Percentiles rank a stretch among this genome's conserved stretches.
phyloP scores from a whole-genome alignment of 2,329 filamentous ascomycete genomes.

The Akanthomyces uredinophilus region DNA sequence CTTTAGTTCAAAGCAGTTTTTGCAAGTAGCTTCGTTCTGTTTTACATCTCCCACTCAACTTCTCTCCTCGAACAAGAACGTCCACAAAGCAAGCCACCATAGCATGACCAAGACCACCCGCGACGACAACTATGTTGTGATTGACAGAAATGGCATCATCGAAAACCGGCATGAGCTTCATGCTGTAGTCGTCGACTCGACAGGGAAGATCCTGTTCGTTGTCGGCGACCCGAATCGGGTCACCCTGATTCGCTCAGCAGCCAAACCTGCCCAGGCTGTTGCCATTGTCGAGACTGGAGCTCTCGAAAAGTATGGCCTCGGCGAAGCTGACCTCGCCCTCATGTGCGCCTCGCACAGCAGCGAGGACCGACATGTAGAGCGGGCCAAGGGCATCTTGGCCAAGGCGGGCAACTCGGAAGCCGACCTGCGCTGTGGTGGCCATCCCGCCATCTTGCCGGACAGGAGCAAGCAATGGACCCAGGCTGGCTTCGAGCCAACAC shows the following conservation, averaged over 20 bases:
- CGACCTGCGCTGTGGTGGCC: conserved; percentile 39
- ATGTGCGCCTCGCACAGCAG: conserved; percentile 44
- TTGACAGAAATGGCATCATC: conserved; percentile 33
- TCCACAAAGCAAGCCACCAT: neutral
- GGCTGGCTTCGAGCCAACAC: conserved; percentile 31
- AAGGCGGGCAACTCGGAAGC: conserved; percentile 29
- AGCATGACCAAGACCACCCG: conserved; percentile 13
- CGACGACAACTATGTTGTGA: conserved; percentile 29
- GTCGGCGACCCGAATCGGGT: conserved; percentile 37
- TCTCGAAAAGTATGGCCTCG: conserved; percentile 31
- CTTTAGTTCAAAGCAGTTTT: too few species aligned
- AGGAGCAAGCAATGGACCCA: conserved; percentile 37
- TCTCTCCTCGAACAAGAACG: neutral
- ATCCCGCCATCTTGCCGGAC: conserved; percentile 29
- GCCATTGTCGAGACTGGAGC: conserved; percentile 38
- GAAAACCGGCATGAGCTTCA: conserved; percentile 42
- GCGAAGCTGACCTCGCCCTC: conserved; percentile 38
- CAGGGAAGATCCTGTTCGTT: conserved; percentile 32
- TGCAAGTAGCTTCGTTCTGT: neutral
- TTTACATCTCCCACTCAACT: neutral
- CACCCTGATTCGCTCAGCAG: conserved; percentile 40
- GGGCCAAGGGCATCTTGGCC: conserved; percentile 33
- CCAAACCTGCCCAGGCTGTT: conserved; percentile 42
- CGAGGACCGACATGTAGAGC: conserved; percentile 35
- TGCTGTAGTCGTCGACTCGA: conserved; percentile 34